Percentiles rank a stretch among this genome's conserved stretches.
These are phyloP conservation scores for Zygoascus hellenicus DNA, from an alignment of 1,139 yeast species.

Conservation along the genomic window DNA sequence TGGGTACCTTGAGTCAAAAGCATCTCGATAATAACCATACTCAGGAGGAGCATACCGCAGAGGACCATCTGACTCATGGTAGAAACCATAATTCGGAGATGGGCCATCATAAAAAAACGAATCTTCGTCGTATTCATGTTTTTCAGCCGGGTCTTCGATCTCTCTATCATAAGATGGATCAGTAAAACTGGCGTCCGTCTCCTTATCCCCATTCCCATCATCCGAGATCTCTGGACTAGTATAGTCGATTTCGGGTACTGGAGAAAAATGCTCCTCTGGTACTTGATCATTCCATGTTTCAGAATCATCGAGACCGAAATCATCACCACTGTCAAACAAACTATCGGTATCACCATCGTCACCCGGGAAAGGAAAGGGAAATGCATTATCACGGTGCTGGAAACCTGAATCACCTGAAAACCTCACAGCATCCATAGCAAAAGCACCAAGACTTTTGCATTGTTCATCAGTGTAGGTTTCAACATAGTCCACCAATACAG, in stretches of 20 bases:
- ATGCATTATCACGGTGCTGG: conserved; percentile 23
- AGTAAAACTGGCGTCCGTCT: too few relatives aligned
- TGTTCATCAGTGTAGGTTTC: conserved; percentile 17
- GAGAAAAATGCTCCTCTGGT: too few relatives aligned
- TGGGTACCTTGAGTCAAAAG: neutral
- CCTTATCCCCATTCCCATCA: neutral
- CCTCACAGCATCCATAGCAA: conserved; percentile 17
- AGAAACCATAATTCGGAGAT: too few relatives aligned
- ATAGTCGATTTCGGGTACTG: neutral
- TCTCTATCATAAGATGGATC: neutral
- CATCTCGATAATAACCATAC: neutral
- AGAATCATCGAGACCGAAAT: conserved; percentile 6
- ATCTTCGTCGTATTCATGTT: too few relatives aligned
- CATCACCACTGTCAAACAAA: conserved; percentile 11
- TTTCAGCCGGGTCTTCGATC: neutral
- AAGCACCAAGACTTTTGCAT: conserved; percentile 14
- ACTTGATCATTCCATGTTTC: too few relatives aligned
- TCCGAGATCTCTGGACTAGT: neutral
- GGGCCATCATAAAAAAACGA: too few relatives aligned
- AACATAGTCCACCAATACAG: conserved; percentile 15
- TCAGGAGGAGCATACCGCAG: neutral
- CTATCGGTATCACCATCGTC: conserved; percentile 12
- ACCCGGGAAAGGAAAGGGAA: conserved; percentile 20
- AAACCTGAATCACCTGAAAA: conserved; percentile 23
- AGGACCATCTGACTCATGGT: neutral